Percentiles rank a stretch among this genome's conserved stretches.
Conservation (phyloP, 148 eudicot species). For the Mesembryanthemum crystallinum region DNA sequence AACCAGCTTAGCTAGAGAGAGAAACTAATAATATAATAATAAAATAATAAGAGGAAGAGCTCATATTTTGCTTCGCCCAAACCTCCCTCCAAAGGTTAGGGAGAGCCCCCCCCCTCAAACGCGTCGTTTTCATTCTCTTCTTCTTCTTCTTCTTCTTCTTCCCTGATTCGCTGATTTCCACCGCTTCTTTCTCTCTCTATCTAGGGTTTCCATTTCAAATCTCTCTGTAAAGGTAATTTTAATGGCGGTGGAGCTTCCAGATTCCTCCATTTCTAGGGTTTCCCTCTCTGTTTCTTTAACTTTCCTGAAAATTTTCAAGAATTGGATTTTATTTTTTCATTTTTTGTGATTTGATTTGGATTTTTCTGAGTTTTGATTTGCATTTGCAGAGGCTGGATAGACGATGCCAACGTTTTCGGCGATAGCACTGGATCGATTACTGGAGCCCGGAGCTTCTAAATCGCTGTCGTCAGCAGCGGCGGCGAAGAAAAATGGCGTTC, state of each 20-base stretch:
- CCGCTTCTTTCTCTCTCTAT: neutral
- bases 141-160: slow-evolving; percentile 4
- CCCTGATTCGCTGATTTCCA: too few species aligned
- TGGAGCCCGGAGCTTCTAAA: slow-evolving; percentile 62
- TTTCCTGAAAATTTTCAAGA: neutral
- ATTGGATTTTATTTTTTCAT: neutral
- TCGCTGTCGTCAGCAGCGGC: slow-evolving; percentile 32
- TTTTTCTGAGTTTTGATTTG: too few species aligned
- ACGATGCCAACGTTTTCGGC: slow-evolving; percentile 84
- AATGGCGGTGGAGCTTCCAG: neutral
- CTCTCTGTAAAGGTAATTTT: neutral
- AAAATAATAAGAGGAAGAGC: neutral
- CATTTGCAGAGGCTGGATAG: slow-evolving; percentile 19
- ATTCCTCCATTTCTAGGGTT: slow-evolving; percentile 16
- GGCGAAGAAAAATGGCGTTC: slow-evolving; percentile 23
- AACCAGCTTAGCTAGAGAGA: too few species aligned
- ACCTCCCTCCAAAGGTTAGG: slow-evolving; percentile 32
- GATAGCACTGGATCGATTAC: slow-evolving; percentile 61
- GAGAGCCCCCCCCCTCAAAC: slow-evolving; percentile 20
- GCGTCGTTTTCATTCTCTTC: slow-evolving; percentile 18
- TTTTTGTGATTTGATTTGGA: slow-evolving; percentile 18
- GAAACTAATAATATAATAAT: too few species aligned
- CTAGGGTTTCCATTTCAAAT: neutral
- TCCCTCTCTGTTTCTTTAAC: neutral
- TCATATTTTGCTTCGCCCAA: neutral